Evolutionary conservation across 148 eudicot genomes (phyloP).

Genomic region (Chenopodium berlandieri): DNA sequence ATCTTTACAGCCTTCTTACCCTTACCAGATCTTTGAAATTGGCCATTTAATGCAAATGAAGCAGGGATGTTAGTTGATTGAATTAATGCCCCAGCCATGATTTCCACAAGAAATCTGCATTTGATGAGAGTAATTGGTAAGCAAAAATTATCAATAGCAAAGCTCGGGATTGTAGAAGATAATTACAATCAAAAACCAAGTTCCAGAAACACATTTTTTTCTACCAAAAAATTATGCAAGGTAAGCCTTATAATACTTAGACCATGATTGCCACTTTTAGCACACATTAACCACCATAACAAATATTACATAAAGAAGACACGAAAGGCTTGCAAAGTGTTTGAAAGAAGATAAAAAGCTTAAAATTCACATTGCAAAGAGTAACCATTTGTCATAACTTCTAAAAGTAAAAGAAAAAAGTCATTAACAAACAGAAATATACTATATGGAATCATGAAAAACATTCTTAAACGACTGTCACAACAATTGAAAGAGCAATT

Average conservation of each 20-base stretch:
- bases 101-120: constrained; percentile 42
- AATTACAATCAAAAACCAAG: neutral
- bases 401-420: neutral
- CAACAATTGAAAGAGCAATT: neutral
- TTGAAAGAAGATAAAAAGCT: neutral
- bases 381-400: neutral
- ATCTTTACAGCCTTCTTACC: constrained; percentile 42
- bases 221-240: neutral
- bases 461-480: neutral
- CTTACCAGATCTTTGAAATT: constrained; percentile 48
- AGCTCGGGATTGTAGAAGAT: neutral
- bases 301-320: neutral
- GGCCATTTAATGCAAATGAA: constrained; percentile 45
- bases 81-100: constrained; percentile 79
- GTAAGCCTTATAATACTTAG: neutral
- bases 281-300: neutral
- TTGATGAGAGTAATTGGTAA: constrained; percentile 15
- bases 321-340: neutral
- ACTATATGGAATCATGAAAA: neutral
- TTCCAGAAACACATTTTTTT: neutral
- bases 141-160: neutral
- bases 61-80: constrained; percentile 67
- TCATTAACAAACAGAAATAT: neutral
- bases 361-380: neutral
- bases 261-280: neutral